phyloP scores from a whole-genome alignment of 73 alveolate genomes.

The Diophrys sp. region DNA sequence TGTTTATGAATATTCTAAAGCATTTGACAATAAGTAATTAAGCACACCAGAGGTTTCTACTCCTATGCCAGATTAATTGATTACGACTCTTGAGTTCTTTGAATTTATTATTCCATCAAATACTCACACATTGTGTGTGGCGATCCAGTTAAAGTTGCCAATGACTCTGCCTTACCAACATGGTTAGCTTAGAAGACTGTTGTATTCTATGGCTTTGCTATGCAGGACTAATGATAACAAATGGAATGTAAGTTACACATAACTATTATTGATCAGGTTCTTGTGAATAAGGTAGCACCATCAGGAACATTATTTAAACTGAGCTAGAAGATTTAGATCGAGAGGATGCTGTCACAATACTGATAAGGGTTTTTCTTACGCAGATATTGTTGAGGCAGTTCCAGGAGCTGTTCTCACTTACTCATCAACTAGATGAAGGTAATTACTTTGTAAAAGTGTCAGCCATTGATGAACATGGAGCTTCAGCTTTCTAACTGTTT shows the following conservation, averaged over 20 bases:
- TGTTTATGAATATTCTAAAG: neutral
- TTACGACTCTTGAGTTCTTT: neutral
- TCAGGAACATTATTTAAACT: neutral
- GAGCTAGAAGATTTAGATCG: neutral
- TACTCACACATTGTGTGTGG: constrained; percentile 1
- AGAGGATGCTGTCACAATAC: neutral
- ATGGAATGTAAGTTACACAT: neutral
- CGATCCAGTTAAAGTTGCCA: neutral
- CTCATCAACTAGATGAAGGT: too few relatives aligned
- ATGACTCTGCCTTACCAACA: neutral
- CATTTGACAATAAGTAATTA: neutral
- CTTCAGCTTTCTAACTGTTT: too few relatives aligned
- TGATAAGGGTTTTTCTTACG: neutral
- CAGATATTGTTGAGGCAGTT: constrained; percentile 5
- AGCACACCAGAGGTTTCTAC: constrained; percentile 12
- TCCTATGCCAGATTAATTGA: neutral
- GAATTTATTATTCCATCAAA: constrained; percentile 1
- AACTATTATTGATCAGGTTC: too few relatives aligned
- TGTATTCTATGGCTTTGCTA: neutral
- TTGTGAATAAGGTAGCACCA: neutral
- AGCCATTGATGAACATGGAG: too few relatives aligned
- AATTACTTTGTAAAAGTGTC: too few relatives aligned
- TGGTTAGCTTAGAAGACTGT: neutral
- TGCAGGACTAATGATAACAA: neutral
- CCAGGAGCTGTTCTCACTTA: constrained; percentile 1